These are phyloP conservation scores for Penicillium alfredii DNA, from an alignment of 495 filamentous ascomycete genomes.

Conservation along the genomic window DNA sequence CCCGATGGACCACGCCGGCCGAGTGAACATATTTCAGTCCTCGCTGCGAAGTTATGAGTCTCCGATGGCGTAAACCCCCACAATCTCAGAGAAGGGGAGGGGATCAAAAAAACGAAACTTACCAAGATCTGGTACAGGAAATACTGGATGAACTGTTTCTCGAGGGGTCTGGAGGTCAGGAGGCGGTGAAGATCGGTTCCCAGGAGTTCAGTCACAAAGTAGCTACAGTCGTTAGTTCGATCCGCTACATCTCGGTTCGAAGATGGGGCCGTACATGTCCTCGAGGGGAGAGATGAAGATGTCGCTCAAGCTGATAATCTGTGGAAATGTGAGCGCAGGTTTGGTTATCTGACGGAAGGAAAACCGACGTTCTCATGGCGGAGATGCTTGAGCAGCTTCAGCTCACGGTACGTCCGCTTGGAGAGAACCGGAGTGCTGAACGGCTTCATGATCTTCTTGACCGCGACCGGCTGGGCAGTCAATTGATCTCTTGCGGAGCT, in stretches of 20 bases:
- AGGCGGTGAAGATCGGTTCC: constrained; percentile 95
- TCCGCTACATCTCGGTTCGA: constrained; percentile 12
- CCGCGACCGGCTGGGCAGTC: constrained; percentile 87
- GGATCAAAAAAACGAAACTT: too few species aligned
- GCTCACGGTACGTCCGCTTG: constrained; percentile 93
- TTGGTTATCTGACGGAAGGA: neutral
- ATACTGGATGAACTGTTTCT: constrained; percentile 99
- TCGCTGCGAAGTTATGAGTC: constrained; percentile 65
- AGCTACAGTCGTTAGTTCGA: constrained; percentile 49
- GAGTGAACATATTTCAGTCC: constrained; percentile 99
- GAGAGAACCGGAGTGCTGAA: constrained; percentile 97
- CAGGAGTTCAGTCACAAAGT: constrained; percentile 96
- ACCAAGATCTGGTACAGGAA: constrained; percentile 99
- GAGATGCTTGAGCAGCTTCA: constrained; percentile 95
- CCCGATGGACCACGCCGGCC: constrained; percentile 93
- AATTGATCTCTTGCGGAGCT: constrained; percentile 98
- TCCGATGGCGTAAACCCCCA: too few species aligned
- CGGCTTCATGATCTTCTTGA: constrained; percentile 99
- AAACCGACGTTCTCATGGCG: constrained; percentile 84
- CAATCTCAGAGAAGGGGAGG: too few species aligned
- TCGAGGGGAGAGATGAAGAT: constrained; percentile 99
- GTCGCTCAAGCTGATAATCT: constrained; percentile 98
- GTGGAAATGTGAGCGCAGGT: constrained; percentile 18
- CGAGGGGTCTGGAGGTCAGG: constrained; percentile 88
- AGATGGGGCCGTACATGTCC: constrained; percentile 71